Evolutionary conservation across 2,329 filamentous ascomycete species (phyloP).

Genomic region (Arthrobotrys pseudoclavata): DNA sequence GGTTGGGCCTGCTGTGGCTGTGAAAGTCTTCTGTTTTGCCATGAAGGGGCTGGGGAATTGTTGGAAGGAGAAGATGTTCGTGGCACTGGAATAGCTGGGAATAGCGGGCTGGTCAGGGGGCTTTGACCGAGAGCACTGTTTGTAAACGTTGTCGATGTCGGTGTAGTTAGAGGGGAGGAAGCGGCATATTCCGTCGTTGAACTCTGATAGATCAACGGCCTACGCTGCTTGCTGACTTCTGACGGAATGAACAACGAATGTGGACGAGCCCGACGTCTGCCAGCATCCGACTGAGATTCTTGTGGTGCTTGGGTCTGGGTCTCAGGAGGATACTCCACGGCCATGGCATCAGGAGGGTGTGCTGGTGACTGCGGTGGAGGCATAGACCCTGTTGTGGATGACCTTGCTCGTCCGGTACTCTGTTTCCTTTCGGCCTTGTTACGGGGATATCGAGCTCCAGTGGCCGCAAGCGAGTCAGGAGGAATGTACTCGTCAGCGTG

Average conservation of each 20-base stretch:
- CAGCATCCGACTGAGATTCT: constrained; percentile 51
- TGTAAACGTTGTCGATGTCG: constrained; percentile 59
- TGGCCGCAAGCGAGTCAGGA: constrained; percentile 90
- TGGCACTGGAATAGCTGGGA: constrained; percentile 53
- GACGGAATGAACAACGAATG: constrained; percentile 57
- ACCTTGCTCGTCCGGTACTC: constrained; percentile 78
- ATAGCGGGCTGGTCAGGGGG: constrained; percentile 55
- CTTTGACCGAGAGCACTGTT: constrained; percentile 58
- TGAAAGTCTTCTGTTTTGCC: constrained; percentile 55
- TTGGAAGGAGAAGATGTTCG: constrained; percentile 55
- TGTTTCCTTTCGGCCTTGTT: constrained; percentile 89
- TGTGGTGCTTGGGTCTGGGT: constrained; percentile 37
- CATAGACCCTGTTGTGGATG: constrained; percentile 76
- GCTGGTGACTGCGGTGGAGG: constrained; percentile 56
- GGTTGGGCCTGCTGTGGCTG: constrained; percentile 46
- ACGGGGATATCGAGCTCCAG: constrained; percentile 89
- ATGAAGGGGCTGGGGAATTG: constrained; percentile 43
- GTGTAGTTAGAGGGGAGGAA: constrained; percentile 55
- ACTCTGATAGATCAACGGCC: constrained; percentile 45
- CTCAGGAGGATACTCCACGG: constrained; percentile 53
- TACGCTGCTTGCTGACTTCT: constrained; percentile 45
- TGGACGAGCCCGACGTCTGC: constrained; percentile 52
- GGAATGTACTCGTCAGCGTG: constrained; percentile 98
- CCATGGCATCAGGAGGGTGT: constrained; percentile 54
- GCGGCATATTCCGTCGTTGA: constrained; percentile 50